Conservation (phyloP, 345 rosid species). For the Tarenaya hassleriana region DNA sequence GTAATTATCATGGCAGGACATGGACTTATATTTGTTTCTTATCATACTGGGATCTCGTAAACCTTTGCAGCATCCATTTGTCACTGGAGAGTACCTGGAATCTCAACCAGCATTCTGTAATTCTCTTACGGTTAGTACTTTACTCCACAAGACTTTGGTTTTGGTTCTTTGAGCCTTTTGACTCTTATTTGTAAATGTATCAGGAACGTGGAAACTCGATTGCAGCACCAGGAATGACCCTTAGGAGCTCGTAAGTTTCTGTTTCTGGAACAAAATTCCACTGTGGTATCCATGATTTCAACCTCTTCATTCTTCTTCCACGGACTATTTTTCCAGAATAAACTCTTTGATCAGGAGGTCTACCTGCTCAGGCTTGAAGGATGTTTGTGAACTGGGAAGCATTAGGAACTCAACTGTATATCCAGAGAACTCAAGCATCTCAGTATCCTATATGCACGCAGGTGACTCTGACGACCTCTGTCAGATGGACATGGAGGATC, state of each 20-base stretch:
- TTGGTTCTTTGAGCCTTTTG: conserved; percentile 20
- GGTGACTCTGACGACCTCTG: conserved; percentile 62
- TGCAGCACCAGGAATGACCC: conserved; percentile 39
- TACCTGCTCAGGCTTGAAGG: conserved; percentile 63
- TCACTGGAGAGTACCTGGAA: conserved; percentile 54
- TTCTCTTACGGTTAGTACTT: conserved; percentile 47
- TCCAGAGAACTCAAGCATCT: conserved; percentile 38
- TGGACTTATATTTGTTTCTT: conserved; percentile 11
- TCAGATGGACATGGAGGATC: conserved; percentile 73
- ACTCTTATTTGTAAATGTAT: conserved; percentile 21
- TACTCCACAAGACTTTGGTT: conserved; percentile 9
- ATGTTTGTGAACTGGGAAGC: conserved; percentile 61
- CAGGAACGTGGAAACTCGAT: conserved; percentile 53
- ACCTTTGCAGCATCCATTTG: conserved; percentile 74
- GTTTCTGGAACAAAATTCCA: conserved; percentile 13
- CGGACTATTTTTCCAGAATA: conserved; percentile 32
- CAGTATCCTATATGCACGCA: conserved; percentile 38
- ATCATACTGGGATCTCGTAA: conserved; percentile 19
- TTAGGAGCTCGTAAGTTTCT: conserved; percentile 54
- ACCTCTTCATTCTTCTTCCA: conserved; percentile 10
- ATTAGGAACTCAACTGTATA: conserved; percentile 43
- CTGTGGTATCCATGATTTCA: conserved; percentile 9
- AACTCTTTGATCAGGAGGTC: conserved; percentile 53
- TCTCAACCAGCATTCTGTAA: conserved; percentile 33
- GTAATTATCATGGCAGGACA: conserved; percentile 8